Evolutionary conservation across 176 grass and related monocot genomes (phyloP).

Genomic region (Thinopyrum elongatum): DNA sequence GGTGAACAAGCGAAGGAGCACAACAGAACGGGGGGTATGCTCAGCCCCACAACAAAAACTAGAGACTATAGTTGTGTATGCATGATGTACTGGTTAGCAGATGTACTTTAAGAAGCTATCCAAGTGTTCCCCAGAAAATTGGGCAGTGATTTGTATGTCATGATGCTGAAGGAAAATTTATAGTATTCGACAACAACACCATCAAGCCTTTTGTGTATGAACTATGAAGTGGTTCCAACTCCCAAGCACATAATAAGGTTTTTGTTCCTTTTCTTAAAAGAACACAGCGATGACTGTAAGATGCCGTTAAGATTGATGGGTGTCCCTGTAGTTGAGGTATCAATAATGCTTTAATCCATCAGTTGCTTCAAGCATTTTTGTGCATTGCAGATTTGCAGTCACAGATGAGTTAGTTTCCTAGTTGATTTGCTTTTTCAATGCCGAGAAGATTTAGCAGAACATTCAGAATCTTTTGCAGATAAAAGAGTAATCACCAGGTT

Average conservation of each 20-base stretch:
- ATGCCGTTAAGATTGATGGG: conserved; percentile 81
- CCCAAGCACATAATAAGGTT: not conserved
- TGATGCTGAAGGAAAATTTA: too few species aligned
- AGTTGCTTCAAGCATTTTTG: not conserved
- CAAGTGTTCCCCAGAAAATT: too few species aligned
- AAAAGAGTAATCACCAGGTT: not conserved
- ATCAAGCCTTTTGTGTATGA: too few species aligned
- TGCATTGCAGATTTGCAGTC: not conserved
- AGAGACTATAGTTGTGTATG: too few species aligned
- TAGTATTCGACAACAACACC: too few species aligned
- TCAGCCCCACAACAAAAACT: too few species aligned
- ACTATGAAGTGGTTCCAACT: not conserved
- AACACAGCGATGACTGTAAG: conserved; percentile 43
- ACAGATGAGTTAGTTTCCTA: not conserved
- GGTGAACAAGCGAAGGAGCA: too few species aligned
- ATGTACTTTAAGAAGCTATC: too few species aligned
- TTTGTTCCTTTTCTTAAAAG: not conserved
- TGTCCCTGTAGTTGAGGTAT: conserved; percentile 79
- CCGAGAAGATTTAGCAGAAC: not conserved
- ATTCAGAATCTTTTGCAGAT: not conserved
- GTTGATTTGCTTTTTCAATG: conserved; percentile 9
- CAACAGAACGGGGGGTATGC: too few species aligned
- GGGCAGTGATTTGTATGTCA: too few species aligned
- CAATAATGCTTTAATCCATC: conserved; percentile 1
- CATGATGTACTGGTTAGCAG: too few species aligned